Percentiles rank a stretch among this genome's conserved stretches.
These are phyloP conservation scores for Porodaedalea pini DNA, from an alignment of 1,284 basidiomycete genomes.

Conservation along the genomic window DNA sequence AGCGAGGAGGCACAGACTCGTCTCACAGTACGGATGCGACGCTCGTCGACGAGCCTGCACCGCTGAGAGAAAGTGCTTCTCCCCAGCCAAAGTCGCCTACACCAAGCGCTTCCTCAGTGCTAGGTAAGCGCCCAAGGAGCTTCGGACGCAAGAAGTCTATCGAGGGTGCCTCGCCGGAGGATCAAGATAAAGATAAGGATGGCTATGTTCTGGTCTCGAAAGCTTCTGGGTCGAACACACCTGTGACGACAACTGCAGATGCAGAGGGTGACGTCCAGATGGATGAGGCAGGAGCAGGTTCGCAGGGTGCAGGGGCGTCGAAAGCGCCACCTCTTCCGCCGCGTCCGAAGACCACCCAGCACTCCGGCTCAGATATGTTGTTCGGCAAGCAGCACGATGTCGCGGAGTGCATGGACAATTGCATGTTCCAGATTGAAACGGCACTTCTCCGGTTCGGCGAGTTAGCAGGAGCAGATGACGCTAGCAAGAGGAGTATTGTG, in stretches of 20 bases:
- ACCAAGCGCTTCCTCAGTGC: slow-evolving; percentile 50
- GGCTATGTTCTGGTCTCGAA: slow-evolving; percentile 47
- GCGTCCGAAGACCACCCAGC: slow-evolving; percentile 45
- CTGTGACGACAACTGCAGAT: slow-evolving; percentile 23
- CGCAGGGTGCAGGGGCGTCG: slow-evolving; percentile 21
- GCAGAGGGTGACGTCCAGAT: slow-evolving; percentile 45
- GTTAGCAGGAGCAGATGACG: slow-evolving; percentile 44
- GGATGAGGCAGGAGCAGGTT: slow-evolving; percentile 25
- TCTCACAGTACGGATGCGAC: slow-evolving; percentile 82
- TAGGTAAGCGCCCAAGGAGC: slow-evolving; percentile 67
- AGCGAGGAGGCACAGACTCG: slow-evolving; percentile 68
- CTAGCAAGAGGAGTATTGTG: slow-evolving; percentile 67
- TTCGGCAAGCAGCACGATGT: slow-evolving; percentile 98
- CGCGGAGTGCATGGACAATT: slow-evolving; percentile 98
- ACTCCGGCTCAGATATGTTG: slow-evolving; percentile 79
- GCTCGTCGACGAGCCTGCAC: slow-evolving; percentile 65
- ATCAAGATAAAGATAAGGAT: slow-evolving; percentile 40
- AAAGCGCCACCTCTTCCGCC: slow-evolving; percentile 62
- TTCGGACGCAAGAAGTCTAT: slow-evolving; percentile 41
- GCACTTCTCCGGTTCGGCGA: slow-evolving; percentile 80
- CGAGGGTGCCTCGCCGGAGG: slow-evolving; percentile 32
- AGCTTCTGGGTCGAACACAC: slow-evolving; percentile 23
- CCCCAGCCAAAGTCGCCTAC: slow-evolving; percentile 23
- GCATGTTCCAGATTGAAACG: slow-evolving; percentile 97
- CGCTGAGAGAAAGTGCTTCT: slow-evolving; percentile 16